These are phyloP conservation scores for Euphrasia confusa DNA, from an alignment of 257 asterid genomes.

Conservation along the genomic window DNA sequence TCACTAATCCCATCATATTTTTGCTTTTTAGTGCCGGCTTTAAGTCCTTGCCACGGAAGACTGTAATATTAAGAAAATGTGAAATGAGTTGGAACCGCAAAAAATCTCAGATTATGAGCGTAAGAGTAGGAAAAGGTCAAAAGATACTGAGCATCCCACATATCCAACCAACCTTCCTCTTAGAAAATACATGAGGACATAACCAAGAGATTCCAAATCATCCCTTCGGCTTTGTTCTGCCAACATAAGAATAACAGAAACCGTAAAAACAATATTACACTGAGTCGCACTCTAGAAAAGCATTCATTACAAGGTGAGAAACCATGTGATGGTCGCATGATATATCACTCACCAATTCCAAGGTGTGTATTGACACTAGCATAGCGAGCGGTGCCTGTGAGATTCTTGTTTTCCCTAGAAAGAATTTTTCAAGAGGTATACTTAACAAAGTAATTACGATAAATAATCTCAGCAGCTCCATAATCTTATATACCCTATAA, in stretches of 20 bases:
- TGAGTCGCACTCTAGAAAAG: slow-evolving; percentile 16
- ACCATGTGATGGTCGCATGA: slow-evolving; percentile 16
- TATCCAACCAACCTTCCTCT: slow-evolving; percentile 88
- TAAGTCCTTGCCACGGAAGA: slow-evolving; percentile 97
- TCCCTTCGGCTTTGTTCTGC: slow-evolving; percentile 96
- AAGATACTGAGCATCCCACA: slow-evolving; percentile 20
- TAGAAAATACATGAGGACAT: slow-evolving; percentile 90
- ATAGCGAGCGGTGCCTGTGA: slow-evolving; percentile 95
- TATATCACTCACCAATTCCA: slow-evolving; percentile 74
- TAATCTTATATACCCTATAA: background rate
- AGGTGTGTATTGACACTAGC: slow-evolving; percentile 94
- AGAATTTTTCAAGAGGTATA: slow-evolving; percentile 17
- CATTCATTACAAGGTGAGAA: slow-evolving; percentile 7
- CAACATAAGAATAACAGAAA: slow-evolving; percentile 24
- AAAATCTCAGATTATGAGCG: background rate
- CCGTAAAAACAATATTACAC: slow-evolving; percentile 8
- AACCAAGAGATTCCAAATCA: slow-evolving; percentile 94
- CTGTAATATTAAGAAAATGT: slow-evolving; percentile 37
- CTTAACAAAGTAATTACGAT: slow-evolving; percentile 6
- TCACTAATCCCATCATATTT: slow-evolving; percentile 90
- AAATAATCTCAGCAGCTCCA: background rate
- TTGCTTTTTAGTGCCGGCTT: slow-evolving; percentile 95
- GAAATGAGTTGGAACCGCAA: slow-evolving; percentile 18
- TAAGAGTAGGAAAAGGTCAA: slow-evolving; percentile 14
- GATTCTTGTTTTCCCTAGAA: slow-evolving; percentile 94